These are phyloP conservation scores for Bruguiera sexangula DNA, from an alignment of 345 rosid species.

Conservation along the genomic window DNA sequence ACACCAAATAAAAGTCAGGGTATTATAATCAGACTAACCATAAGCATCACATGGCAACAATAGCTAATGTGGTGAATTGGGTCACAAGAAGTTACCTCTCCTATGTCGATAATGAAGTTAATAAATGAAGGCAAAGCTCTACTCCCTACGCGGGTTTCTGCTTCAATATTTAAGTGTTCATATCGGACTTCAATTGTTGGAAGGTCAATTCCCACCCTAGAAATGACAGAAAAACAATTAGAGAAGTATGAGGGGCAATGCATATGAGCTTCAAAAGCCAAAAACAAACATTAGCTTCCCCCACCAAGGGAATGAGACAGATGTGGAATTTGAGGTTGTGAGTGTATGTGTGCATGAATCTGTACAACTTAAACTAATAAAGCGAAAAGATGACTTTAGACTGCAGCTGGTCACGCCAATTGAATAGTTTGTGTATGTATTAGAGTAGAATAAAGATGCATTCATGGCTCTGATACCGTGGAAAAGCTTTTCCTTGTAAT, in stretches of 20 bases:
- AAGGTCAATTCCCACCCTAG: slow-evolving; percentile 48
- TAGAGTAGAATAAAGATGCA: too few species aligned
- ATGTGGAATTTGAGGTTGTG: too few species aligned
- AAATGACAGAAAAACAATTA: not conserved
- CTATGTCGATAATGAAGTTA: slow-evolving; percentile 41
- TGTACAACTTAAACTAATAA: too few species aligned
- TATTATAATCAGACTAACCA: not conserved
- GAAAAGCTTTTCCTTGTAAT: too few species aligned
- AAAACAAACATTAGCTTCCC: too few species aligned
- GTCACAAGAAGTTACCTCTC: slow-evolving; percentile 42
- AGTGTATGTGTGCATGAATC: too few species aligned
- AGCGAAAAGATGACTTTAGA: too few species aligned
- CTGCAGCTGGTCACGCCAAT: too few species aligned
- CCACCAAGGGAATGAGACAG: too few species aligned
- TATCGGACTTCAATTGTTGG: slow-evolving; percentile 56
- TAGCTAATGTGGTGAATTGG: not conserved
- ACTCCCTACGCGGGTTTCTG: slow-evolving; percentile 59
- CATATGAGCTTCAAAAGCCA: not conserved
- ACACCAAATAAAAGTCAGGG: not conserved
- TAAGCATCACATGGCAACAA: not conserved
- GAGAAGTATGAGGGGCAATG: not conserved
- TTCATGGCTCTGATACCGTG: too few species aligned
- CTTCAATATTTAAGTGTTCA: slow-evolving; percentile 46
- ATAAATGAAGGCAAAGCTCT: slow-evolving; percentile 63
- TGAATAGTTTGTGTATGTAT: too few species aligned